Evolutionary conservation across 345 rosid species (phyloP), one percentile per base, ranked within the genome.

Genomic region (Balakata baccata): DNA sequence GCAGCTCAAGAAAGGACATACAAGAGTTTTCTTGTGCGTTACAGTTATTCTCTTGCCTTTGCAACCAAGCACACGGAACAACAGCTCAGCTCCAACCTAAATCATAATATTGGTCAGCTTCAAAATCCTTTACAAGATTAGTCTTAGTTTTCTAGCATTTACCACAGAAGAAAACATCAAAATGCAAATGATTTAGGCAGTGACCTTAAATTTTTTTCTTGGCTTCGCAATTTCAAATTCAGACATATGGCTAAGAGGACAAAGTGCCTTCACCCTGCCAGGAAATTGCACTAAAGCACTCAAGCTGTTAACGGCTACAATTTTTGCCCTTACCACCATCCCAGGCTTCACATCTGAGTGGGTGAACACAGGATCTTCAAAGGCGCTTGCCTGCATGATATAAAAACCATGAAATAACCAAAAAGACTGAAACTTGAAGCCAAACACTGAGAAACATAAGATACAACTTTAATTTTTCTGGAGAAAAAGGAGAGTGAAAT

Each of bases 281-380:
- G 94, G 84, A 86, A 95, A 91, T 85, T 88, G 97, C 72, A 92
- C 99, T 77, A 92, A 89, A 78, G 99, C 98, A 79, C 99, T 97
- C 75, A 89, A 92, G 71, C 84, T 81, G 75, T 92, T 96, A 29
- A 92, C 89, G 67, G 90, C 84, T 71, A 87, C 75, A 69, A 95
- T 72, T 84, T 89, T 92, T 60, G 94, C 98, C 83, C 84, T 87
- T 54, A 87, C 84, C 77, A 89, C 92, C 98, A 95, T 91, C 75
- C 99, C 99, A 71, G 99, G 96, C 85, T 90, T 91, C 65, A 92
- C 98, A 80, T 95, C 99, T 17, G 96, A 89, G 83, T 95, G 99
- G 74, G 90, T 89, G 82, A 91, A 89, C 18, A 89, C 94, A 63
- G 89, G 84, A n/a, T 96, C 98, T 84, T 92, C 96, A 87, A 95